Evolutionary conservation across 2,329 filamentous ascomycete genomes (phyloP), one percentile per base, ranked within the genome.

Genomic region (Ophiostoma australiae): DNA sequence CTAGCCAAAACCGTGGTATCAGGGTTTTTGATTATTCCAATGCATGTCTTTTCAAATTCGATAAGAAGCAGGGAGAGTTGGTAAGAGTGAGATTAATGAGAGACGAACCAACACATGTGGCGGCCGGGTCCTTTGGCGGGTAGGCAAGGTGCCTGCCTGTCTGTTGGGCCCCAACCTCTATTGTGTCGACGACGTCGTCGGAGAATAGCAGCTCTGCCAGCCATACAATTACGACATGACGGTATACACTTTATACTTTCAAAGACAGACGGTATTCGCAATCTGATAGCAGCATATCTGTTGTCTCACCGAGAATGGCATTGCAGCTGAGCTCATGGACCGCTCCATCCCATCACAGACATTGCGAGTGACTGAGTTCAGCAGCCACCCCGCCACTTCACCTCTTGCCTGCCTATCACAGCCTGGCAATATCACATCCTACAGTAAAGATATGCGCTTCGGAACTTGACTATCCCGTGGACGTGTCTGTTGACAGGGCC

Each of bases 161-260:
- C 27, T 63, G 58, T 63, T 63, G 58, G 58, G 35, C 58, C 58
- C 58, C 58, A 63, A 63, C 58, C 10, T 33, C 13, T 20, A 35
- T 63, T 63, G 58, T 63, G 15, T 63, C 58, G 17, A 63, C 58
- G 15, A 33, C 27, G 52, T 58, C 10, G 52, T 58, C 10, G 15
- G 23, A 27, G 52, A 27, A 27, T n/a, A 58, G 11, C 17, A 15
- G 2, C 23, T 31, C 10, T 27, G 11, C 11, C n/a, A 58, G 23
- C 20, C 10, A 31, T 23, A 11, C 3, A 15, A 27, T 58, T n/a
- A 48, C 52, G n/a, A 13, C 52, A 27, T 31, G 27, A 31, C 27
- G 27, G 27, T 3, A 31, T 3, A 31, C 27, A 48, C 44, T 58
- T 41, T 13, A 41, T 41, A 13, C 13, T 27, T 48, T 48, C 20